Conservation (phyloP, 75 land plant genomes). For the Sequoia sempervirens region DNA sequence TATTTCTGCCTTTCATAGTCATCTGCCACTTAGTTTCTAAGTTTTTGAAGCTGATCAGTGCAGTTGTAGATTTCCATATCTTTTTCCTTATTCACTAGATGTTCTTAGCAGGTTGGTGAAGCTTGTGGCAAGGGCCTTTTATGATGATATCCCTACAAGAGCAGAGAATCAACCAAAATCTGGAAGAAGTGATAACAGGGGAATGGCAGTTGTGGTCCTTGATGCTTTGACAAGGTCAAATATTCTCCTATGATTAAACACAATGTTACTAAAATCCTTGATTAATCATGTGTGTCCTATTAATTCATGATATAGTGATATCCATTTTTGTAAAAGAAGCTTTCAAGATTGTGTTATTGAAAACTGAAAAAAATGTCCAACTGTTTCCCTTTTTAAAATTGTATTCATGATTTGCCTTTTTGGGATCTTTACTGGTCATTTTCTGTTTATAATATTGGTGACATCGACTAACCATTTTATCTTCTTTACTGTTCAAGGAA, state of each 20-base stretch:
- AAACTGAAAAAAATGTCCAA: background rate
- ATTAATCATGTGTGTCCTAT: background rate
- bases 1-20: background rate
- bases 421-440: background rate
- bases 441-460: background rate
- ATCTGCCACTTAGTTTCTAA: background rate
- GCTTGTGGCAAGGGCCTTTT: slow-evolving; percentile 87
- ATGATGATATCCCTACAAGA: slow-evolving; percentile 81
- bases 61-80: background rate
- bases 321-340: background rate
- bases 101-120: slow-evolving; percentile 61
- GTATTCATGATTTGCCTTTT: background rate
- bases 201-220: slow-evolving; percentile 92
- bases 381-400: background rate
- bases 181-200: slow-evolving; percentile 77
- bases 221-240: slow-evolving; percentile 85
- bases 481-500: background rate
- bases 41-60: background rate
- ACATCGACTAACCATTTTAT: background rate
- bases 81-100: background rate
- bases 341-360: background rate
- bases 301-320: background rate
- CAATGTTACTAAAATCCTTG: background rate
- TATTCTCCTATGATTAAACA: background rate
- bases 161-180: slow-evolving; percentile 80